Evolutionary conservation across 306 rosid species (phyloP).

Genomic region (Cyclanthera cordifolia): DNA sequence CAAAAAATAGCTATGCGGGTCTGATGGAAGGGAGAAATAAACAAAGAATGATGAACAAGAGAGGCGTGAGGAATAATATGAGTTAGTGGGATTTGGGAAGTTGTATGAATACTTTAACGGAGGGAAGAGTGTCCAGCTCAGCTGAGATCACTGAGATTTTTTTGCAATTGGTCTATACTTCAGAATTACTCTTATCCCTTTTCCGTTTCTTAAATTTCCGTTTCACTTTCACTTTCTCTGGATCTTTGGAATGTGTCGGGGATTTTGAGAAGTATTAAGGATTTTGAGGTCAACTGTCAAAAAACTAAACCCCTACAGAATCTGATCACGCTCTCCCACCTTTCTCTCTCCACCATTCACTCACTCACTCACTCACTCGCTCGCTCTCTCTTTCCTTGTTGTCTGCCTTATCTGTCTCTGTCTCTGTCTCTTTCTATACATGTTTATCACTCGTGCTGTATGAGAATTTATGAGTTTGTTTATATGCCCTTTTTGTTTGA

Average conservation of each 20-base stretch:
- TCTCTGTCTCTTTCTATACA: conserved; percentile 37
- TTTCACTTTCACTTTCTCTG: conserved; percentile 36
- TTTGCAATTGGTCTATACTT: conserved; percentile 50
- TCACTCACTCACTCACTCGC: conserved; percentile 16
- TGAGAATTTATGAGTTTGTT: conserved; percentile 20
- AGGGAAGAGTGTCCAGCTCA: conserved; percentile 48
- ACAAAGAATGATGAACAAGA: neutral
- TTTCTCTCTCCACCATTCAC: conserved; percentile 31
- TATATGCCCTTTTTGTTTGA: conserved; percentile 27
- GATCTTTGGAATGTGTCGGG: conserved; percentile 39
- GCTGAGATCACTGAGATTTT: conserved; percentile 36
- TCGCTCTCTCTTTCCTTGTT: conserved; percentile 21
- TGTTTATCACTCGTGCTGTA: conserved; percentile 22
- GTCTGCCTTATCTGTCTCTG: conserved; percentile 45
- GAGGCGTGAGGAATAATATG: too few species aligned
- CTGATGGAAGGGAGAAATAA: conserved; percentile 11
- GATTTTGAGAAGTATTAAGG: conserved; percentile 41
- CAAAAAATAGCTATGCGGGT: conserved; percentile 8
- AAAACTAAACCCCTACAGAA: conserved; percentile 45
- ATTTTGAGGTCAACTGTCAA: conserved; percentile 62
- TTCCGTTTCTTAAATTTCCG: conserved; percentile 23
- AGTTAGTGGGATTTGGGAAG: too few species aligned
- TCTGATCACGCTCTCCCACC: conserved; percentile 55
- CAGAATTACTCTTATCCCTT: conserved; percentile 21
- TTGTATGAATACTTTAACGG: too few species aligned